These are phyloP conservation scores for Sutorius australiensis DNA, from an alignment of 768 basidiomycete species.

Conservation along the genomic window DNA sequence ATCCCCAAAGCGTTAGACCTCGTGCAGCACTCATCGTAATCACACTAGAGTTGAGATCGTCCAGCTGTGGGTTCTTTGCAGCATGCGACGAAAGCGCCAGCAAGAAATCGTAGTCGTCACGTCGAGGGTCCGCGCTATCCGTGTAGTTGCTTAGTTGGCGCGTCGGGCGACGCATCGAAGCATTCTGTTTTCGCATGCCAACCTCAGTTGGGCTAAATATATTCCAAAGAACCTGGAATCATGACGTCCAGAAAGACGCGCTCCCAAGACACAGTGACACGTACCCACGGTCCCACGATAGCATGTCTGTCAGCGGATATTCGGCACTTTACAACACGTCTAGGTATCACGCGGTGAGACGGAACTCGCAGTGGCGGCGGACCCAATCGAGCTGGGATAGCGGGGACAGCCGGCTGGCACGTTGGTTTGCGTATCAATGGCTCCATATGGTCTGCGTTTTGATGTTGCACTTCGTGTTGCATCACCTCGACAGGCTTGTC, in stretches of 20 bases:
- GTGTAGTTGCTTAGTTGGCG: constrained; percentile 13
- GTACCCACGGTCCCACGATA: constrained; percentile 52
- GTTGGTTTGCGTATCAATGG: constrained; percentile 24
- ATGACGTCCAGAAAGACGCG: neutral
- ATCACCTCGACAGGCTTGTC: constrained; percentile 43
- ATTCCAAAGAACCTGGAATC: constrained; percentile 43
- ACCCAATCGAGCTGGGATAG: constrained; percentile 31
- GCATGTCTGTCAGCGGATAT: constrained; percentile 53
- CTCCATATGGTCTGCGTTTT: constrained; percentile 18
- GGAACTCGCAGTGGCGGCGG: constrained; percentile 44
- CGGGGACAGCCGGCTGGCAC: constrained; percentile 34
- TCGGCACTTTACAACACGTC: constrained; percentile 39
- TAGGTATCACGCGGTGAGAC: constrained; percentile 46
- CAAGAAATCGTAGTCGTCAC: constrained; percentile 53
- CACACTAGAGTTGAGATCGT: constrained; percentile 45
- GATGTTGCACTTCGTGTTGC: constrained; percentile 46
- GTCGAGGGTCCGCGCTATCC: constrained; percentile 19
- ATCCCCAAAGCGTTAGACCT: constrained; percentile 50
- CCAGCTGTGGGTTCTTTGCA: constrained; percentile 38
- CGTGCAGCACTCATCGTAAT: constrained; percentile 45
- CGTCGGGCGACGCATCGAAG: constrained; percentile 34
- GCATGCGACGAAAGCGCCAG: constrained; percentile 39
- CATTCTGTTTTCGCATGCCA: constrained; percentile 41
- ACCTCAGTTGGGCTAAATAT: constrained; percentile 38
- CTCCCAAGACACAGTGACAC: constrained; percentile 12